Evolutionary conservation across 768 basidiomycete species (phyloP), one percentile per base, ranked within the genome.

Genomic region (Lentinula raphanica): DNA sequence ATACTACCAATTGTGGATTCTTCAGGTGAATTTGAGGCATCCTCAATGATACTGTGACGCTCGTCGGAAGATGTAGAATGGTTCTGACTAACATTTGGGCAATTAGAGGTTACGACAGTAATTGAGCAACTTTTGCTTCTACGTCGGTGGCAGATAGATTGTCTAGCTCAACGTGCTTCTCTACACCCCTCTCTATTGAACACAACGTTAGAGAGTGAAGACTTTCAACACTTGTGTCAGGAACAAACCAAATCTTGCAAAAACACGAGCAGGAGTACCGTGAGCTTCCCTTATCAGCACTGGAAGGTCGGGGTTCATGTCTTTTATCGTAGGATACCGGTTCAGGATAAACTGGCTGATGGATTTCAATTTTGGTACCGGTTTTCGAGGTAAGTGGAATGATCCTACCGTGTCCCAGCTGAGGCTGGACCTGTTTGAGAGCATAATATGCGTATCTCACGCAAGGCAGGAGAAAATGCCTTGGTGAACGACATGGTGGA

Each of bases 251-350:
- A 90, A 94, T 66, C 92, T 79, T 54, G 88, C 91, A 79, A 92
- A 94, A 48, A 82, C 83, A 67, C 92, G 79, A 60, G 90, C 90
- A 36, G 89, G 90, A 7, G 89, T 91, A 36, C 85, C 88, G 54
- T 74, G 76, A 15, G 90, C 92, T 72, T 92, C 88, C 64, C 92
- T 80, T 65, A 93, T 88, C 64, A 93, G 70, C 36, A 92, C 79
- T 17, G 90, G 92, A n/a, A 94, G 74, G 73, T 94, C 86, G 38
- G 91, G 92, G 68, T 94, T 94, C 71, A 87, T 75, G 68, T 89
- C 80, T 75, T 93, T 92, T 66, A 92, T 82, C 54, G 76, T 63
- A 4, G 88, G 83, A 67, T 93, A 92, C 62, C 84, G 81, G 27
- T 88, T 79, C 42, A 84, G 70, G 66, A 94, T 82, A 72, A 92